Percentiles rank a stretch among this genome's conserved stretches.
These are phyloP conservation scores for Boeremia exigua DNA, from an alignment of 2,329 filamentous ascomycete genomes.

Conservation along the genomic window DNA sequence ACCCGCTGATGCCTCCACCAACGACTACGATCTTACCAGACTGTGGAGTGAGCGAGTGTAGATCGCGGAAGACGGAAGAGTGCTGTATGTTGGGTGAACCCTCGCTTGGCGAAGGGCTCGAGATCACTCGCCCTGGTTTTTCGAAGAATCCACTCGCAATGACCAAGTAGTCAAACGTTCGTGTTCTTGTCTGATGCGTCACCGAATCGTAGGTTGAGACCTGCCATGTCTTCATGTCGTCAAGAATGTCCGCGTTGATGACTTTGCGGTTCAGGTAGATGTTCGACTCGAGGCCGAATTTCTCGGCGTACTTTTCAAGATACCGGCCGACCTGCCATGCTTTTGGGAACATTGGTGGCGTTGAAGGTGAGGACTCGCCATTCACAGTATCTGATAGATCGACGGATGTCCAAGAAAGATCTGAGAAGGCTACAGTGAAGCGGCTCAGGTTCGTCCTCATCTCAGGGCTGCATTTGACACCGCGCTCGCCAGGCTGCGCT, in stretches of 20 bases:
- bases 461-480: slow-evolving; percentile 67
- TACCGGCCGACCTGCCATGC: slow-evolving; percentile 81
- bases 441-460: slow-evolving; percentile 74
- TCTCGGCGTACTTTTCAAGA: slow-evolving; percentile 67
- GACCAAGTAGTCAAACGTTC: slow-evolving; percentile 71
- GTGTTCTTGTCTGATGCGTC: slow-evolving; percentile 16
- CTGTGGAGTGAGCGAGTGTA: slow-evolving; percentile 25
- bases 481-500: slow-evolving; percentile 48
- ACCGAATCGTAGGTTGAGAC: slow-evolving; percentile 24
- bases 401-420: slow-evolving; percentile 70
- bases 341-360: slow-evolving; percentile 70
- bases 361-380: slow-evolving; percentile 15
- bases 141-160: slow-evolving; percentile 78
- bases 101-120: slow-evolving; percentile 10
- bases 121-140: slow-evolving; percentile 35
- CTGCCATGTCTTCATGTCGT: slow-evolving; percentile 28
- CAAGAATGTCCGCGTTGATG: slow-evolving; percentile 28
- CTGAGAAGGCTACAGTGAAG: slow-evolving; percentile 70
- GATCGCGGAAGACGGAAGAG: slow-evolving; percentile 37
- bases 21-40: slow-evolving; percentile 72
- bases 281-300: slow-evolving; percentile 61
- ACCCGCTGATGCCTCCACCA: slow-evolving; percentile 82
- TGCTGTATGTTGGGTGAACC: slow-evolving; percentile 28
- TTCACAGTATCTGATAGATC: slow-evolving; percentile 30
- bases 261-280: slow-evolving; percentile 57